Base-by-base conservation (phyloP, 345 rosid genomes). In the Acer negundo region DNA sequence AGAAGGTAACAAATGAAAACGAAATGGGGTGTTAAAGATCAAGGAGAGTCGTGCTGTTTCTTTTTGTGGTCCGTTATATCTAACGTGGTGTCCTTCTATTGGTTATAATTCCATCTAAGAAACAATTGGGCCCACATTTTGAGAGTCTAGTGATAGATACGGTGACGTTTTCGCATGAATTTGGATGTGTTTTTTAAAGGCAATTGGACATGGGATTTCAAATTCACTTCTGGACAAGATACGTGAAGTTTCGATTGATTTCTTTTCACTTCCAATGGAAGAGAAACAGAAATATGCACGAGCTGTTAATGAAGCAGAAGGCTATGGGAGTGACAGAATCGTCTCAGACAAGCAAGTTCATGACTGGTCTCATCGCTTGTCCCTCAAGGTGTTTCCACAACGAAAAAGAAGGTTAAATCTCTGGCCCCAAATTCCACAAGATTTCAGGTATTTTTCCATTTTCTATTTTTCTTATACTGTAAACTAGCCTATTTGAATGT, bases 381-480 rank as follows among this genome's bases (percentile, higher is more conserved):
- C 74, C 62, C 90, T 89, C 7, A 80, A 75, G 23, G 79, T 86
- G 12, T 75, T 80, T 75, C 94, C 94, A 2, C 78, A 84, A 67
- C 64, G 84, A n/a, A 79, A 82, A 77, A 76, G 86, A 69, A 82
- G 75, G 62, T 79, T 76, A 69, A 79, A 76, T 56, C 85, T 83
- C 70, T 87, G 92, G 90, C 90, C 92, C 1, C 71, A 80, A 79
- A 79, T 63, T 28, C 94, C 94, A 19, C 6, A 80, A 5, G 77
- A 77, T 11, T 46, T 46, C 49, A 46, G 49, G 49, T 46, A 46
- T 10, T 46, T 35, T 35, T 4, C 38, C 38, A 35, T 0, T 35
- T 35, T 35, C 38, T 35, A 35, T 35, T 35, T 35, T 4, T 35
- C 0, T 35, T 35, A 31, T 31, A 35, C 38, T 35, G 38, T 35